Evolutionary conservation across 1,139 yeast genomes (phyloP).

Genomic region (Pichia terricola): DNA sequence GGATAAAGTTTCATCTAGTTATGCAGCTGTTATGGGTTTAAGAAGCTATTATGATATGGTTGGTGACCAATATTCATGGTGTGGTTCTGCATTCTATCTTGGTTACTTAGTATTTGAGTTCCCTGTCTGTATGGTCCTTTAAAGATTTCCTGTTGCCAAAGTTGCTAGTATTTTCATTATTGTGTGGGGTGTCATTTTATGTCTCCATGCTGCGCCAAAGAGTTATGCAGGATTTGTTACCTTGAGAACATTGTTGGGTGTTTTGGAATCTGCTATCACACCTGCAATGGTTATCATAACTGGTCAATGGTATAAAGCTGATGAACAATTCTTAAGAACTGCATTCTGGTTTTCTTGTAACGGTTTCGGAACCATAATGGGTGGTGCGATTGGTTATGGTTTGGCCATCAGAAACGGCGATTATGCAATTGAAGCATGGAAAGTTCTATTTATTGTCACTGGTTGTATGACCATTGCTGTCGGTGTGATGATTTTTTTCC

Average conservation of each 20-base stretch:
- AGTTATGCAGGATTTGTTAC: slow-evolving; percentile 32
- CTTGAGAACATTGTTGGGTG: slow-evolving; percentile 38
- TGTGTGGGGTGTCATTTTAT: slow-evolving; percentile 39
- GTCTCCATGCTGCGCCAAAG: slow-evolving; percentile 33
- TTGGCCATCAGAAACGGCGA: slow-evolving; percentile 25
- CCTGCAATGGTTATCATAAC: slow-evolving; percentile 48
- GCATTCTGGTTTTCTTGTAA: slow-evolving; percentile 41
- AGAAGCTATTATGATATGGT: slow-evolving; percentile 38
- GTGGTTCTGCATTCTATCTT: slow-evolving; percentile 45
- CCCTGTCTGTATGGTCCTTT: slow-evolving; percentile 35
- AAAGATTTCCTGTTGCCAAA: slow-evolving; percentile 36
- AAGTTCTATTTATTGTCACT: slow-evolving; percentile 35
- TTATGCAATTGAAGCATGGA: slow-evolving; percentile 38
- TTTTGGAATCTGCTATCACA: slow-evolving; percentile 38
- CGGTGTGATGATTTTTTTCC: slow-evolving; percentile 34
- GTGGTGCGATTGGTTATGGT: slow-evolving; percentile 44
- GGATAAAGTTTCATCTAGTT: slow-evolving; percentile 53
- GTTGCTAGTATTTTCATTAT: slow-evolving; percentile 29
- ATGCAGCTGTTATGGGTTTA: slow-evolving; percentile 50
- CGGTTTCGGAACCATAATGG: slow-evolving; percentile 40
- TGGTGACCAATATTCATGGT: slow-evolving; percentile 47
- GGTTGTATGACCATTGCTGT: slow-evolving; percentile 39
- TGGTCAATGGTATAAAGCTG: slow-evolving; percentile 43
- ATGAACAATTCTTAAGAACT: slow-evolving; percentile 40
- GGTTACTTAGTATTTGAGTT: slow-evolving; percentile 42